These are phyloP conservation scores for Candida namnaoensis DNA, from an alignment of 805 yeast species.

Conservation along the genomic window DNA sequence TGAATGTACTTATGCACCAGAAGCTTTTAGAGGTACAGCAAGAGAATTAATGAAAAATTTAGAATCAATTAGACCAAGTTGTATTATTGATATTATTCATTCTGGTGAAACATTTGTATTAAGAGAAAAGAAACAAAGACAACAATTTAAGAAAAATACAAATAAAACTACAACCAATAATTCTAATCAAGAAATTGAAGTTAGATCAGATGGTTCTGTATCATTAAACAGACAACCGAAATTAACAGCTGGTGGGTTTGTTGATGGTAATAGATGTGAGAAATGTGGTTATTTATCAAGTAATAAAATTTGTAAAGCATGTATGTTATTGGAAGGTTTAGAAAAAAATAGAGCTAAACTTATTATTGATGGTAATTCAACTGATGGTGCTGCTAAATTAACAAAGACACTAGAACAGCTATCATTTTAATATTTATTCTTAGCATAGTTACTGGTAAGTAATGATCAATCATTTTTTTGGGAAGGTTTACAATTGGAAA, in stretches of 20 bases:
- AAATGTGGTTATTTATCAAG: slow-evolving; percentile 90
- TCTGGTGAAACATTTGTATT: slow-evolving; percentile 84
- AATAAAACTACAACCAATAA: slow-evolving; percentile 2
- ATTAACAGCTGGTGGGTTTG: slow-evolving; percentile 18
- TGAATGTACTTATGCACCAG: slow-evolving; percentile 97
- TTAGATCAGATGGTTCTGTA: slow-evolving; percentile 57
- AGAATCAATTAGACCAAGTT: slow-evolving; percentile 84
- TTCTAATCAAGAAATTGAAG: slow-evolving; percentile 32
- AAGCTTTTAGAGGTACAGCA: slow-evolving; percentile 97
- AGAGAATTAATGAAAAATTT: slow-evolving; percentile 84
- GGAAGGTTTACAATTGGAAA: too few species aligned
- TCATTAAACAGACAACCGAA: slow-evolving; percentile 22
- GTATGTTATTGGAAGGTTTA: slow-evolving; percentile 77
- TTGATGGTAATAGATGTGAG: slow-evolving; percentile 72
- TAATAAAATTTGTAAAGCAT: slow-evolving; percentile 87
- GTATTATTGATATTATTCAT: slow-evolving; percentile 88
- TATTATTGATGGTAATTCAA: slow-evolving; percentile 39
- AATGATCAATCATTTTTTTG: too few species aligned
- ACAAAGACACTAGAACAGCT: slow-evolving; percentile 56
- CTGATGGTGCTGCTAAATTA: slow-evolving; percentile 58
- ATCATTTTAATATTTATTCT: slow-evolving; percentile 33
- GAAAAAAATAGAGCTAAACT: slow-evolving; percentile 68
- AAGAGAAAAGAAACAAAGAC: slow-evolving; percentile 43
- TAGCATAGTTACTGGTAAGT: too few species aligned
- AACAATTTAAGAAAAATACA: slow-evolving; percentile 10